Conservation (phyloP, 2,329 filamentous ascomycete species). For the Alternaria panax region DNA sequence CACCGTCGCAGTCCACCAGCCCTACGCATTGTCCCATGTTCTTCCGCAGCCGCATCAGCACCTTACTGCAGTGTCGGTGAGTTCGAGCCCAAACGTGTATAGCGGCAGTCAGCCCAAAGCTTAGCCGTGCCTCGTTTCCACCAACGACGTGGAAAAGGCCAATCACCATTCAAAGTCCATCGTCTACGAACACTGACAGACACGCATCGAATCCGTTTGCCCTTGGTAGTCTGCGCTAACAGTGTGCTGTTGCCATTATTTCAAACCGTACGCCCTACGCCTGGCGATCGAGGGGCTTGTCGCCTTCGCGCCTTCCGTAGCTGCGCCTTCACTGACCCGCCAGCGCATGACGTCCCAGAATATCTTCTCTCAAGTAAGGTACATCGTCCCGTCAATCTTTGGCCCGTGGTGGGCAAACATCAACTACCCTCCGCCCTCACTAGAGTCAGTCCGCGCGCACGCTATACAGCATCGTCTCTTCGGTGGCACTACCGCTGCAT, state of each 20-base stretch:
- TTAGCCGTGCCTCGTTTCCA: conserved; percentile 21
- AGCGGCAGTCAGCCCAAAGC: conserved; percentile 34
- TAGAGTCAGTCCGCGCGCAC: background rate
- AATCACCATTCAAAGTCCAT: conserved; percentile 13
- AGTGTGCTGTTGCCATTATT: conserved; percentile 8
- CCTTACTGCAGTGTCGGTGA: conserved; percentile 38
- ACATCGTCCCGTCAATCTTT: conserved; percentile 2
- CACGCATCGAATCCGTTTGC: conserved; percentile 2
- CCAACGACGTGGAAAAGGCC: background rate
- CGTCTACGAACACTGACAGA: conserved; percentile 12
- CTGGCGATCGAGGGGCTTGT: conserved; percentile 28
- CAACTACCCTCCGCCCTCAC: background rate
- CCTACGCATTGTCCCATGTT: conserved; percentile 39
- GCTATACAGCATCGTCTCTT: background rate
- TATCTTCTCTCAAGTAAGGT: background rate
- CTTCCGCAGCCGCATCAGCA: conserved; percentile 41
- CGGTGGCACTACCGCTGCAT: conserved; percentile 3
- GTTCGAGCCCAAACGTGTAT: conserved; percentile 21
- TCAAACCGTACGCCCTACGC: conserved; percentile 26
- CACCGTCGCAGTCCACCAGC: conserved; percentile 32
- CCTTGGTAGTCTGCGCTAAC: conserved; percentile 5
- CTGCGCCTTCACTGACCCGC: conserved; percentile 31
- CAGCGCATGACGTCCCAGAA: background rate
- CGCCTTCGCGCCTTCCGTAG: conserved; percentile 6
- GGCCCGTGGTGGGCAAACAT: background rate